A percentile compares a stretch with the other conserved stretches of the same genome.
phyloP scores from a whole-genome alignment of 2,329 filamentous ascomycete species.

The Grosmannia serpens region DNA sequence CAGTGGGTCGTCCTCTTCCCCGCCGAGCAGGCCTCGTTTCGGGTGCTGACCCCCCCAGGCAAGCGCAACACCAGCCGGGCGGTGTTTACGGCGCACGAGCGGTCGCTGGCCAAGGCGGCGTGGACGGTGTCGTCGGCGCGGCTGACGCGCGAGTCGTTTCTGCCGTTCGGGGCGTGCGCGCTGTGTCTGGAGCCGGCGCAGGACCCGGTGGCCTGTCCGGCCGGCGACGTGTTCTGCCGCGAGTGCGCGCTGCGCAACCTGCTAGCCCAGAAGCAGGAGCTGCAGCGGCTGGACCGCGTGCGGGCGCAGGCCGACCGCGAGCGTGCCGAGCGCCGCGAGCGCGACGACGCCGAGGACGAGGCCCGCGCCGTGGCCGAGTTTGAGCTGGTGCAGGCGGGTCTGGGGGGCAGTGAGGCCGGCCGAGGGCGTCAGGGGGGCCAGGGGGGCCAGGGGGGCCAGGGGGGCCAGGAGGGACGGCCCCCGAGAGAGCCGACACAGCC shows the following conservation, averaged over 20 bases:
- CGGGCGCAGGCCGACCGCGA: slow-evolving; percentile 52
- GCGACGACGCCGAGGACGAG: slow-evolving; percentile 57
- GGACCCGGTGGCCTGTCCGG: slow-evolving; percentile 70
- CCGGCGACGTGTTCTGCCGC: slow-evolving; percentile 86
- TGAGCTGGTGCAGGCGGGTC: slow-evolving; percentile 69
- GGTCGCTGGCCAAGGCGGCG: slow-evolving; percentile 64
- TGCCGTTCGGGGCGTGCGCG: slow-evolving; percentile 80
- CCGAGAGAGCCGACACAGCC: too few species aligned
- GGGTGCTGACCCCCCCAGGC: slow-evolving; percentile 27
- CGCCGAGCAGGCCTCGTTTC: too few species aligned
- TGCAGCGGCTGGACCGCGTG: slow-evolving; percentile 64
- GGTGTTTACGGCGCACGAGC: slow-evolving; percentile 90
- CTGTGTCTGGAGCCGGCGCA: slow-evolving; percentile 75
- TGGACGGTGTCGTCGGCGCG: slow-evolving; percentile 80
- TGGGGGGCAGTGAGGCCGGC: slow-evolving; percentile 19
- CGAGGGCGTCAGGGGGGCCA: slow-evolving; percentile 5
- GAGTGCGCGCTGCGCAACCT: slow-evolving; percentile 89
- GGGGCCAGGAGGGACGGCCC: slow-evolving; percentile 12
- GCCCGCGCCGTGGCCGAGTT: slow-evolving; percentile 68
- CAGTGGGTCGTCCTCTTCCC: background rate
- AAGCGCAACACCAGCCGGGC: slow-evolving; percentile 87
- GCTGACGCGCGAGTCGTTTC: slow-evolving; percentile 79
- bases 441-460: slow-evolving; percentile 28
- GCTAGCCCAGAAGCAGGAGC: slow-evolving; percentile 83
- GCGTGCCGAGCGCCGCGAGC: slow-evolving; percentile 43